These are phyloP conservation scores for Filosporella fistucella DNA, from an alignment of 495 filamentous ascomycete species.

Conservation along the genomic window DNA sequence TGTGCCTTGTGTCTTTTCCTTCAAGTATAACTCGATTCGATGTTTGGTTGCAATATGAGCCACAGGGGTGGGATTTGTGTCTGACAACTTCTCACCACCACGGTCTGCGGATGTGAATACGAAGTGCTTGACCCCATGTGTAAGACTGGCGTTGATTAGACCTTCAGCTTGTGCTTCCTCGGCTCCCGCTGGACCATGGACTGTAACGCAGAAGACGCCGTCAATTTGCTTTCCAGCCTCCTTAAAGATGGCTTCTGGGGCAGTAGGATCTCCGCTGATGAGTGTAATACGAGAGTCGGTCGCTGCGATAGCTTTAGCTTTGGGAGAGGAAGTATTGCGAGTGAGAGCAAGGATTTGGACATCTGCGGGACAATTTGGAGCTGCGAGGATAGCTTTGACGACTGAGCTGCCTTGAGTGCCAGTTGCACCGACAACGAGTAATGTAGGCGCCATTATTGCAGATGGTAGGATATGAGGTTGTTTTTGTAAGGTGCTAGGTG, in stretches of 20 bases:
- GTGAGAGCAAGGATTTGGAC: constrained; percentile 69
- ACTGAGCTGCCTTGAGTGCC: constrained; percentile 65
- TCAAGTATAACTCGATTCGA: constrained; percentile 59
- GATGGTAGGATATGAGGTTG: background rate
- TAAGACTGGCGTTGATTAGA: constrained; percentile 56
- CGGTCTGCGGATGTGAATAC: constrained; percentile 70
- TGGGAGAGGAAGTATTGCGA: constrained; percentile 49
- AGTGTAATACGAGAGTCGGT: constrained; percentile 27
- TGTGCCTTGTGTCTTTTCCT: constrained; percentile 22
- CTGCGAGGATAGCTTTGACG: constrained; percentile 48
- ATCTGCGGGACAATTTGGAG: constrained; percentile 15
- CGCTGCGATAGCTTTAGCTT: constrained; percentile 45
- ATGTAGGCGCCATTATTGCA: constrained; percentile 12
- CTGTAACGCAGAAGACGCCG: constrained; percentile 39
- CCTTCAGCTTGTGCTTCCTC: constrained; percentile 61
- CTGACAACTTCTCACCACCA: constrained; percentile 50
- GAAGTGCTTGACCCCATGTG: constrained; percentile 56
- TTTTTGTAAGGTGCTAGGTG: background rate
- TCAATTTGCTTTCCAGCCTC: constrained; percentile 38
- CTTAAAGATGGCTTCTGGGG: constrained; percentile 33
- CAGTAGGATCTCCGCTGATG: constrained; percentile 17
- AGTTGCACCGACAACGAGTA: constrained; percentile 67
- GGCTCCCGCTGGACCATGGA: constrained; percentile 25
- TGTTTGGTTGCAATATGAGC: constrained; percentile 67
- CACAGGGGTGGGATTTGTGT: constrained; percentile 53